A percentile compares a stretch with the other conserved stretches of the same genome.
Conservation (phyloP, 768 basidiomycete species). For the Leccinellum albellum region DNA sequence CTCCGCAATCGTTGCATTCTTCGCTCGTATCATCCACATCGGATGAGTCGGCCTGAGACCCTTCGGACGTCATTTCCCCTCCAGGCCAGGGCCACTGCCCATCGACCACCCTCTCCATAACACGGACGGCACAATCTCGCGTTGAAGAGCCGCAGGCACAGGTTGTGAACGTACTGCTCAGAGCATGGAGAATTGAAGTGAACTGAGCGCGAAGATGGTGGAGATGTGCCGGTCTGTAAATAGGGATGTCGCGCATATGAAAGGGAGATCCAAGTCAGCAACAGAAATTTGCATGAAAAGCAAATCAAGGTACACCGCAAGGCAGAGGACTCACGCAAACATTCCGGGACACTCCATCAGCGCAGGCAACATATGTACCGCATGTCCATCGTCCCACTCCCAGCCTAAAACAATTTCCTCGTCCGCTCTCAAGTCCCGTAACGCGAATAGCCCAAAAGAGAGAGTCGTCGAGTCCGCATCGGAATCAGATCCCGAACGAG, state of each 20-base stretch:
- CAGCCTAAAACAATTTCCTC: conserved; percentile 90
- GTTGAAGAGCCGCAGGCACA: conserved; percentile 68
- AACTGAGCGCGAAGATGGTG: conserved; percentile 60
- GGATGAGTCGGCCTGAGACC: conserved; percentile 19
- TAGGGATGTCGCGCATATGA: background rate
- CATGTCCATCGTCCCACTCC: conserved; percentile 96
- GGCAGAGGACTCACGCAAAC: conserved; percentile 49
- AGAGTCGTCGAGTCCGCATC: conserved; percentile 39
- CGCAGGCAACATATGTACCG: conserved; percentile 73
- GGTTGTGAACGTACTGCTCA: conserved; percentile 67
- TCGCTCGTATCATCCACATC: conserved; percentile 14
- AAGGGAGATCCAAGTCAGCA: conserved; percentile 7
- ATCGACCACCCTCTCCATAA: conserved; percentile 66
- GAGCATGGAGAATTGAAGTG: conserved; percentile 64
- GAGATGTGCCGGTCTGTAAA: conserved; percentile 43
- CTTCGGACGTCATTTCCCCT: conserved; percentile 25
- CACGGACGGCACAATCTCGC: conserved; percentile 57
- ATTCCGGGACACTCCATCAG: conserved; percentile 54
- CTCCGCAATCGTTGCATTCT: conserved; percentile 13
- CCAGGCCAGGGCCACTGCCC: conserved; percentile 30
- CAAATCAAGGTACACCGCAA: background rate
- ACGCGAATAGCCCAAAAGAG: conserved; percentile 77
- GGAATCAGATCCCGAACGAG: conserved; percentile 9
- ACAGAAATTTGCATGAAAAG: background rate
- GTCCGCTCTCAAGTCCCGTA: conserved; percentile 65